These are phyloP conservation scores for Artomyces pyxidatus DNA, from an alignment of 768 basidiomycete species.

Conservation along the genomic window DNA sequence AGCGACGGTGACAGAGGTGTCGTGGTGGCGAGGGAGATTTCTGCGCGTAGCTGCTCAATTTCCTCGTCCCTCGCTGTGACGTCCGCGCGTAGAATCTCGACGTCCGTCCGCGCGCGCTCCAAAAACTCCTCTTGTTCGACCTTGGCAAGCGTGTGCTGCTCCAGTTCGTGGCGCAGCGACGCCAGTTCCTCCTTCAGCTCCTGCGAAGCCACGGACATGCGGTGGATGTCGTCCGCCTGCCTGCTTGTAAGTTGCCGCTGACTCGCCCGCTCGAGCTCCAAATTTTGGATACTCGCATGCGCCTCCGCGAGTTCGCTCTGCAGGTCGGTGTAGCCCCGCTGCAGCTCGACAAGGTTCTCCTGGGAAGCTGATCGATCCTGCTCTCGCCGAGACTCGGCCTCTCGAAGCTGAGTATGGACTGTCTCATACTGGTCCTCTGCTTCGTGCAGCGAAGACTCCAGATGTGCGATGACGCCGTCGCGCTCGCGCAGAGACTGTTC, in stretches of 20 bases:
- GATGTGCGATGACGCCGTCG: constrained; percentile 49
- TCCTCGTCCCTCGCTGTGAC: constrained; percentile 58
- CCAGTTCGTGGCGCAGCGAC: constrained; percentile 43
- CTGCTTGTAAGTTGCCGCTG: constrained; percentile 48
- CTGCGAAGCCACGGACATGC: constrained; percentile 35
- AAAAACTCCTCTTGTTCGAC: constrained; percentile 61
- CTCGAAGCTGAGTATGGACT: constrained; percentile 35
- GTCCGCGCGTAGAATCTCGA: constrained; percentile 62
- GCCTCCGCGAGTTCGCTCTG: constrained; percentile 54
- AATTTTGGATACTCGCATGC: constrained; percentile 41
- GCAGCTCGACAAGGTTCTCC: constrained; percentile 47
- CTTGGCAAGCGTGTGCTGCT: constrained; percentile 36
- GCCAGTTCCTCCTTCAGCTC: constrained; percentile 47
- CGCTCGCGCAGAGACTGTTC: constrained; percentile 45
- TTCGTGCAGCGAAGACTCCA: constrained; percentile 55
- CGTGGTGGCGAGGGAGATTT: constrained; percentile 32
- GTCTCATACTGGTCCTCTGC: constrained; percentile 41
- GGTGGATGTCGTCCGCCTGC: constrained; percentile 51
- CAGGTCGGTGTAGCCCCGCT: constrained; percentile 52
- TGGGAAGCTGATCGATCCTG: constrained; percentile 43
- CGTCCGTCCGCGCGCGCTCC: constrained; percentile 55
- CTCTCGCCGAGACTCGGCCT: constrained; percentile 38
- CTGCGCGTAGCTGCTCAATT: constrained; percentile 47
- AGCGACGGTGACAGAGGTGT: constrained; percentile 41
- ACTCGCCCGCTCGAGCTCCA: constrained; percentile 60